A percentile compares a stretch with the other conserved stretches of the same genome.
Conservation (phyloP, 2,329 filamentous ascomycete species). For the Verticillium nubilum region DNA sequence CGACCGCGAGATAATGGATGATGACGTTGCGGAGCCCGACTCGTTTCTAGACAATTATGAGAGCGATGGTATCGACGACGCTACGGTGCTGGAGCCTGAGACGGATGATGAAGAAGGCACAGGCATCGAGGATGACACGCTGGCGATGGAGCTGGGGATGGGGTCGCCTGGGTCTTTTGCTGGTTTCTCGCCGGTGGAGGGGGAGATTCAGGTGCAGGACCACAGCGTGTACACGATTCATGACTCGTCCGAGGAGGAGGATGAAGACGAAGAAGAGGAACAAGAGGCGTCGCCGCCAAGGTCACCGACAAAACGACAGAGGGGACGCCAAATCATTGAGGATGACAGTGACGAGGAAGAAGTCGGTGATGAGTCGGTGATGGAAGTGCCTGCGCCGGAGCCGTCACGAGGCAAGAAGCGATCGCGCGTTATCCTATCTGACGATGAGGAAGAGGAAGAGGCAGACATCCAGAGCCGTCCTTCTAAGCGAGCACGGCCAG, state of each 20-base stretch:
- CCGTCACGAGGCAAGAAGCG: not conserved
- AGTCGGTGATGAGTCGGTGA: not conserved
- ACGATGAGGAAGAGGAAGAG: not conserved
- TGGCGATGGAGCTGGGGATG: not conserved
- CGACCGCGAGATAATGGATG: not conserved
- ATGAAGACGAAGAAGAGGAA: not conserved
- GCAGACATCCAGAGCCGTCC: not conserved
- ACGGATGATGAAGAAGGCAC: constrained; percentile 9
- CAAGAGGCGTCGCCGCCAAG: not conserved
- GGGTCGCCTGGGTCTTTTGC: constrained; percentile 1
- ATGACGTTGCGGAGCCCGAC: not conserved
- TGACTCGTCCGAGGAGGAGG: not conserved
- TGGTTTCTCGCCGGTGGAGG: not conserved
- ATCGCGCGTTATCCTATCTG: not conserved
- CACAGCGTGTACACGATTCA: not conserved
- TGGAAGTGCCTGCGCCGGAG: not conserved
- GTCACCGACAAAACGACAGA: not conserved
- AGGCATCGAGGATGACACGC: not conserved
- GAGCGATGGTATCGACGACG: constrained; percentile 33
- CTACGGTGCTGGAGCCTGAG: constrained; percentile 14
- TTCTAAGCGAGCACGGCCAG: not conserved
- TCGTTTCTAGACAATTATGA: constrained; percentile 24
- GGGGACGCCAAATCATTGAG: not conserved
- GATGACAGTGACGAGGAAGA: constrained; percentile 3
- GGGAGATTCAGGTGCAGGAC: not conserved